Evolutionary conservation across 306 rosid genomes (phyloP).

Genomic region (Pyrus communis): DNA sequence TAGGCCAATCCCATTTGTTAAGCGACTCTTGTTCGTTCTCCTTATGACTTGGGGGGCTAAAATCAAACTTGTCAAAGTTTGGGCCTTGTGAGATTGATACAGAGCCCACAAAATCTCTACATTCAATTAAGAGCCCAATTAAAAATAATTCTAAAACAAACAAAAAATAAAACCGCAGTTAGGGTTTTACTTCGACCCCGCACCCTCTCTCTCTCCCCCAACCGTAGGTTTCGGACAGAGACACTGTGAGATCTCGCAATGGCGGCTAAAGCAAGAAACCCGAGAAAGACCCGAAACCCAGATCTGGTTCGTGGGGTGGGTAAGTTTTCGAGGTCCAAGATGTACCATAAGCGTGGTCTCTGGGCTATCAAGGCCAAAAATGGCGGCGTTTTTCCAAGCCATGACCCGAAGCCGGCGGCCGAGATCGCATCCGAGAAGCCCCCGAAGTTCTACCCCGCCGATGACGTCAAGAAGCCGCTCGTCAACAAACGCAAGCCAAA

Average conservation of each 20-base stretch:
- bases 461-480: constrained; percentile 29
- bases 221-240: background rate
- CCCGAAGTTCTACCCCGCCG: constrained; percentile 32
- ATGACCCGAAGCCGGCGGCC: constrained; percentile 24
- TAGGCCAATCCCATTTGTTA: no score
- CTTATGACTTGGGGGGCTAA: no score
- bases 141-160: background rate
- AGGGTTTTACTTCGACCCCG: background rate
- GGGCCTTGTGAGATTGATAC: background rate
- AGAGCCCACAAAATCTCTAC: background rate
- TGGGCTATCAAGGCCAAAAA: constrained; percentile 39
- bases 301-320: constrained; percentile 33
- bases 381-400: constrained; percentile 32
- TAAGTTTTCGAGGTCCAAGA: constrained; percentile 30
- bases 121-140: background rate
- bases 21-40: no score
- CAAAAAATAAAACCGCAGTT: background rate
- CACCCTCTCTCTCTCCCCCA: background rate
- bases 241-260: background rate
- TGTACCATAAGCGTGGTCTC: constrained; percentile 36
- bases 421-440: constrained; percentile 14
- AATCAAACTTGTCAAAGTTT: background rate
- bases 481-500: constrained; percentile 25
- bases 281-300: constrained; percentile 23
- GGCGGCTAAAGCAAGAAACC: constrained; percentile 20